These are phyloP conservation scores for Chlorella variabilis DNA, from an alignment of 163 green algal species.

Conservation along the genomic window DNA sequence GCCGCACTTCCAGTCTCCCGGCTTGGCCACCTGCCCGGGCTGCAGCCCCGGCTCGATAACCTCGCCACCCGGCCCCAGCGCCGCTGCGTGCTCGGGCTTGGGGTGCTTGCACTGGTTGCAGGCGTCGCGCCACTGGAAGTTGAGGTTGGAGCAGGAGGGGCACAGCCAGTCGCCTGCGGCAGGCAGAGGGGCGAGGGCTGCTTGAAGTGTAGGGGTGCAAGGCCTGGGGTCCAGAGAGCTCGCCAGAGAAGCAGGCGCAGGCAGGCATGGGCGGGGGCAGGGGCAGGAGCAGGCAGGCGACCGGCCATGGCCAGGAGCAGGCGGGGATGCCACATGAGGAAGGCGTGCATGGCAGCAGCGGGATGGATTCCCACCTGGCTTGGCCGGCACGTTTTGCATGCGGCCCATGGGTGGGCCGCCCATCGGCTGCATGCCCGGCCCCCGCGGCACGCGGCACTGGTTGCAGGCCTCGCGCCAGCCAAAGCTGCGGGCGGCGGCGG, in stretches of 20 bases:
- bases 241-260: neutral
- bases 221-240: too few species aligned
- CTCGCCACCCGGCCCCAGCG: neutral
- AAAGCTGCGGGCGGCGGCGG: constrained; percentile 7
- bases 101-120: constrained; percentile 55
- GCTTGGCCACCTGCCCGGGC: constrained; percentile 20
- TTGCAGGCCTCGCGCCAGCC: constrained; percentile 30
- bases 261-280: too few species aligned
- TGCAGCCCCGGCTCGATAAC: constrained; percentile 12
- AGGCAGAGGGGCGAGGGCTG: neutral
- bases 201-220: too few species aligned
- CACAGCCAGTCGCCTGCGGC: constrained; percentile 81
- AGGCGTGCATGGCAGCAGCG: too few species aligned
- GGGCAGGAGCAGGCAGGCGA: too few species aligned
- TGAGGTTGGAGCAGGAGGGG: constrained; percentile 80
- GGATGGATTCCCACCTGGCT: too few species aligned
- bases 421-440: neutral
- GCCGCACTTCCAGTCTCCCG: constrained; percentile 58
- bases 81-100: constrained; percentile 38
- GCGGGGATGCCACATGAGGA: neutral
- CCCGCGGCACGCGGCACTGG: constrained; percentile 15
- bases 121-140: constrained; percentile 66
- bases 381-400: constrained; percentile 29
- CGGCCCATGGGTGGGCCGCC: neutral
- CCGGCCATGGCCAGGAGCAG: too few species aligned